These are phyloP conservation scores for Urostyla sp. DNA, from an alignment of 73 alveolate species.

Conservation along the genomic window DNA sequence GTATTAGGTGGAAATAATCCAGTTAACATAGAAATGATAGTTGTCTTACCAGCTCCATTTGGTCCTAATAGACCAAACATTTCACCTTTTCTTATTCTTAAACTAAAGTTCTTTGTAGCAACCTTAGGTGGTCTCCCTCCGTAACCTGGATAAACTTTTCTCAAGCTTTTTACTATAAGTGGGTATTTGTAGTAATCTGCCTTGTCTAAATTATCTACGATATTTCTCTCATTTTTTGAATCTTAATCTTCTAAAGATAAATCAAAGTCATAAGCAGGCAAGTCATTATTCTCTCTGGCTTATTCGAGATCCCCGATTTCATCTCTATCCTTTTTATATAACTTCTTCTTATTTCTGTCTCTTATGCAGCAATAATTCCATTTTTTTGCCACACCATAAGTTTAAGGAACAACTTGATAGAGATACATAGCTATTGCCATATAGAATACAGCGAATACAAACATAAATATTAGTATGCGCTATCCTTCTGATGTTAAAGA, in stretches of 20 bases:
- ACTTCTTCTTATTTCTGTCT: slow-evolving; percentile 5
- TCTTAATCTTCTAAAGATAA: slow-evolving; percentile 76
- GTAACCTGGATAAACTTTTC: slow-evolving; percentile 75
- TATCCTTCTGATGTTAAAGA: slow-evolving; percentile 69
- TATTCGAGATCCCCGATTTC: slow-evolving; percentile 35
- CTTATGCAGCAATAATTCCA: slow-evolving; percentile 3
- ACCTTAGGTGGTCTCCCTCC: slow-evolving; percentile 82
- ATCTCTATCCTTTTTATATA: background rate
- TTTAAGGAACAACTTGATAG: slow-evolving; percentile 92
- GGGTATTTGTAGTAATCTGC: slow-evolving; percentile 77
- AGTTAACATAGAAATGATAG: slow-evolving; percentile 94
- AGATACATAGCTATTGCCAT: slow-evolving; percentile 89
- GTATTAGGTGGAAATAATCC: slow-evolving; percentile 94
- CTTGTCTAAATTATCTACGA: slow-evolving; percentile 66
- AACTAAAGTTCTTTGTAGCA: slow-evolving; percentile 85
- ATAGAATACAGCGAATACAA: slow-evolving; percentile 77
- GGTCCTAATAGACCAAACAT: slow-evolving; percentile 98
- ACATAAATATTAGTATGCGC: no score
- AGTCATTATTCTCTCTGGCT: slow-evolving; percentile 13
- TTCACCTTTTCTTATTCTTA: slow-evolving; percentile 87
- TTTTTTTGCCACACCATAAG: slow-evolving; percentile 90
- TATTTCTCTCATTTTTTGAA: slow-evolving; percentile 77
- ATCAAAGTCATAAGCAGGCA: slow-evolving; percentile 48
- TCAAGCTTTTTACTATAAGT: slow-evolving; percentile 71
- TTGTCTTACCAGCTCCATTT: slow-evolving; percentile 99